Evolutionary conservation across 768 basidiomycete species (phyloP), one percentile per base, ranked within the genome.

Genomic region (Mycena vulgaris): DNA sequence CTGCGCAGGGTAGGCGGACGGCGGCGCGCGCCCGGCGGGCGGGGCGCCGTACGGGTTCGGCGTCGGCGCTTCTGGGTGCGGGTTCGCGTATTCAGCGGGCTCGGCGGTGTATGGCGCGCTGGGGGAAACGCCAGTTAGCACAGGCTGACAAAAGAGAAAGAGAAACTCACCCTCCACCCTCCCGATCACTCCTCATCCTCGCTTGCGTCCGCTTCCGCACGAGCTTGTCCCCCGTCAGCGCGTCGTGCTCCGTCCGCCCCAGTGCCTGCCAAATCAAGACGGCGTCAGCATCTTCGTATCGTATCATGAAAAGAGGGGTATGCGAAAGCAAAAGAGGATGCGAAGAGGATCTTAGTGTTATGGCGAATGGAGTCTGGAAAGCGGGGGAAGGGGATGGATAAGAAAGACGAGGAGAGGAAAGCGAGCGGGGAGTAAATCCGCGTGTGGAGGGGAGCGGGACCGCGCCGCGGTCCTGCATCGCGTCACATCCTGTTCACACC

Each of bases 171-270:
- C 66, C 35, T 28, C 53, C 11, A 47, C 74, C 76, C 42, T 72
- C 70, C 17, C 78, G 80, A 17, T 86, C 84, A 42, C 89, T 88
- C 27, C 90, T 83, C 74, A 90, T 83, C 70, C 89, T 89, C 62
- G 87, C 96, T 66, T 83, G 82, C 0, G 96, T 98, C 19, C 95
- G 89, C 70, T 90, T 93, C 1, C 97, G 86, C 10, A 97, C 92
- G 51, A 99, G 89, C 65, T 91, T 95, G 61, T 81, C 82, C 75
- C 96, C 92, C 10, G 95, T 93, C 70, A 94, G 88, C 0, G 81
- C 82, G 69, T 96, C 91, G 81, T 98, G 95, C 71, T 97, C 93
- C 63, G 89, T 84, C 23, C 95, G 85, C 0, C 93, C 93, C 23
- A 98, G 86, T 0, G 89, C 79, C 69, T 70, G 53, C 10, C 25